Percentiles rank a stretch among this genome's conserved stretches.
Evolutionary conservation across 2,329 filamentous ascomycete species (phyloP).

Genomic region (Penicillium sclerotiorum): DNA sequence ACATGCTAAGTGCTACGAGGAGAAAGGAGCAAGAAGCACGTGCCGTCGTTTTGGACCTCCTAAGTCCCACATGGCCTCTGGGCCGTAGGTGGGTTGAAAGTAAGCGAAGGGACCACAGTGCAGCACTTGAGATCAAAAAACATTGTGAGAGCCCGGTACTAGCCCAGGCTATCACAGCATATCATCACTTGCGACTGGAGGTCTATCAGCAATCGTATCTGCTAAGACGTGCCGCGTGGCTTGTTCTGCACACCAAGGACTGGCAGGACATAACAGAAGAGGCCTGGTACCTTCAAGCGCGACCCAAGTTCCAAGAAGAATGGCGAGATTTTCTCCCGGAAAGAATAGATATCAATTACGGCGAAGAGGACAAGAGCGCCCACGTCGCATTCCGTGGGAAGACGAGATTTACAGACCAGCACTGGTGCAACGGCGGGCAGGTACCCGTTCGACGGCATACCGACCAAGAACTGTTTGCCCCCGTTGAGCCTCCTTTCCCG

Average conservation of each 20-base stretch:
- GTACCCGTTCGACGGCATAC: constrained; percentile 14
- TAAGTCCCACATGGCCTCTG: constrained; percentile 16
- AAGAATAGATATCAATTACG: constrained; percentile 35
- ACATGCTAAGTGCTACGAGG: constrained; percentile 32
- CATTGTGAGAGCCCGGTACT: constrained; percentile 21
- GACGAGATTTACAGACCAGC: constrained; percentile 20
- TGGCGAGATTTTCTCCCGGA: constrained; percentile 52
- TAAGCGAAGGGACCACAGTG: too few relatives aligned
- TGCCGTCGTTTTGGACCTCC: constrained; percentile 25
- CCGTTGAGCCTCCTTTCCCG: too few relatives aligned
- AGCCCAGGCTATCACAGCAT: constrained; percentile 34
- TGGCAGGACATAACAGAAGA: constrained; percentile 17
- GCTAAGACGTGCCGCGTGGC: constrained; percentile 13
- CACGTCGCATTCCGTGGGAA: constrained; percentile 41
- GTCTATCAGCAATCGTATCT: constrained; percentile 34
- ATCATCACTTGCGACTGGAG: constrained; percentile 35
- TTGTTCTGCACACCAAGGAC: constrained; percentile 4
- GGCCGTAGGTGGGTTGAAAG: not conserved
- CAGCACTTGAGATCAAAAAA: not conserved
- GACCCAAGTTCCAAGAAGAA: constrained; percentile 52
- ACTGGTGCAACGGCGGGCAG: constrained; percentile 4
- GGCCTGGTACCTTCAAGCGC: constrained; percentile 35
- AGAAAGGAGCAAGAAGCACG: constrained; percentile 30
- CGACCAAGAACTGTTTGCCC: constrained; percentile 12
- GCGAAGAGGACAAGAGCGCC: constrained; percentile 41